These are phyloP conservation scores for Boletus edulis DNA, from an alignment of 768 basidiomycete genomes.

Conservation along the genomic window DNA sequence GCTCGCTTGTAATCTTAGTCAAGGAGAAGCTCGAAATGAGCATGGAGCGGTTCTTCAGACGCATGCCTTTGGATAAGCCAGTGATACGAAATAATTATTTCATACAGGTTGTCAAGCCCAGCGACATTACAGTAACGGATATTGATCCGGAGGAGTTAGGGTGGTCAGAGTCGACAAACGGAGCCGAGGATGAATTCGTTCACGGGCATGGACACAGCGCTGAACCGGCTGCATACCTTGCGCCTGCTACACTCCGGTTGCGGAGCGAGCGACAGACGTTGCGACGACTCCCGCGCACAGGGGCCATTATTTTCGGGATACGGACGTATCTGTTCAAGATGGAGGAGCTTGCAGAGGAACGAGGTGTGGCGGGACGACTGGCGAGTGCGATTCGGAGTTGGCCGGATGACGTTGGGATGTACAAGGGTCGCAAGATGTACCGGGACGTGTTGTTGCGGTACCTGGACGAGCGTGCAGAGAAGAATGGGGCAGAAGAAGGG, in stretches of 20 bases:
- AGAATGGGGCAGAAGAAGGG: no score
- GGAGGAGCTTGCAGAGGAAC: constrained; percentile 47
- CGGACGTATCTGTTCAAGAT: constrained; percentile 61
- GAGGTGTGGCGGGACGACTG: constrained; percentile 58
- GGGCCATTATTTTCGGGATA: constrained; percentile 68
- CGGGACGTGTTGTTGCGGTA: constrained; percentile 15
- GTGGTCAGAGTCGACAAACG: constrained; percentile 58
- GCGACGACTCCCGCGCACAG: constrained; percentile 58
- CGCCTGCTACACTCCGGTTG: constrained; percentile 47
- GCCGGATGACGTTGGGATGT: constrained; percentile 53
- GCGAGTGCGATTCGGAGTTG: constrained; percentile 64
- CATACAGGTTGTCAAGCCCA: constrained; percentile 38
- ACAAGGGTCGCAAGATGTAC: constrained; percentile 29
- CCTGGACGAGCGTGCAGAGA: constrained; percentile 16
- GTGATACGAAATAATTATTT: constrained; percentile 70
- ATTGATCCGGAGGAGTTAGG: constrained; percentile 64
- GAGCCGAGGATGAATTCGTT: constrained; percentile 47
- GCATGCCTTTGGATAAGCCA: constrained; percentile 63
- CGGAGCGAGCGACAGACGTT: constrained; percentile 68
- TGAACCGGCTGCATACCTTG: constrained; percentile 17
- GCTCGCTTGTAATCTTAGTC: constrained; percentile 37
- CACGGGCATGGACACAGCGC: constrained; percentile 30
- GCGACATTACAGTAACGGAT: constrained; percentile 3
- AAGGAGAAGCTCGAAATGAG: constrained; percentile 60
- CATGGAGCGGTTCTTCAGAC: constrained; percentile 69